Conservation (phyloP, 75 land plant genomes). For the Picea glauca region DNA sequence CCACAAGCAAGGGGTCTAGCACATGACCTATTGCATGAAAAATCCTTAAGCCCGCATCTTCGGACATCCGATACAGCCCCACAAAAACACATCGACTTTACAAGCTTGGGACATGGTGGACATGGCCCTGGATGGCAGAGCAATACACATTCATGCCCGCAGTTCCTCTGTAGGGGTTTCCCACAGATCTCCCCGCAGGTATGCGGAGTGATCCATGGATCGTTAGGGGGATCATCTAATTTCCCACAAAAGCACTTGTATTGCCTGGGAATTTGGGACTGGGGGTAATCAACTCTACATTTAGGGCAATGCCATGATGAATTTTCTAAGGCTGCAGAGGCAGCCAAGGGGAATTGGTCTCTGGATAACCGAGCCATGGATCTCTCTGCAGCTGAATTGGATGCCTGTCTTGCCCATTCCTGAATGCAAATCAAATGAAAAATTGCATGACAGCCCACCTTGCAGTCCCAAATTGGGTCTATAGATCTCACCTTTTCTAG, state of each 20-base stretch:
- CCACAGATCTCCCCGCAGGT: constrained; percentile 92
- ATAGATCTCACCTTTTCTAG: constrained; percentile 66
- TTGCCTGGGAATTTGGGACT: constrained; percentile 47
- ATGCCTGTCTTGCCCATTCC: constrained; percentile 80
- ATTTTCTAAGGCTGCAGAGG: constrained; percentile 25
- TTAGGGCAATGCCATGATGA: constrained; percentile 91
- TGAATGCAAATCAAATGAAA: constrained; percentile 95
- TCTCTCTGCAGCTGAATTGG: constrained; percentile 40
- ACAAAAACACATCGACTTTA: constrained; percentile 67
- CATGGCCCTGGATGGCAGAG: constrained; percentile 99
- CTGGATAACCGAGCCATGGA: constrained; percentile 41
- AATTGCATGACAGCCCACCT: constrained; percentile 64
- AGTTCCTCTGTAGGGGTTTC: constrained; percentile 36
- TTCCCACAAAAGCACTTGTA: constrained; percentile 92
- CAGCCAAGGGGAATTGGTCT: constrained; percentile 36
- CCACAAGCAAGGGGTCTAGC: constrained; percentile 50
- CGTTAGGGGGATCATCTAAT: constrained; percentile 56
- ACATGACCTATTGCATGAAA: constrained; percentile 71
- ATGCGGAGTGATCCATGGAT: constrained; percentile 95
- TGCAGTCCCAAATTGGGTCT: constrained; percentile 93
- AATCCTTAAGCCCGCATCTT: constrained; percentile 74
- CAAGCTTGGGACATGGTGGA: constrained; percentile 92
- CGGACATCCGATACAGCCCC: constrained; percentile 54
- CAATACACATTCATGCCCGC: constrained; percentile 79
- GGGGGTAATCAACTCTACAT: constrained; percentile 63